phyloP scores from a whole-genome alignment of 1,284 basidiomycete genomes.

The Irpex sp. region DNA sequence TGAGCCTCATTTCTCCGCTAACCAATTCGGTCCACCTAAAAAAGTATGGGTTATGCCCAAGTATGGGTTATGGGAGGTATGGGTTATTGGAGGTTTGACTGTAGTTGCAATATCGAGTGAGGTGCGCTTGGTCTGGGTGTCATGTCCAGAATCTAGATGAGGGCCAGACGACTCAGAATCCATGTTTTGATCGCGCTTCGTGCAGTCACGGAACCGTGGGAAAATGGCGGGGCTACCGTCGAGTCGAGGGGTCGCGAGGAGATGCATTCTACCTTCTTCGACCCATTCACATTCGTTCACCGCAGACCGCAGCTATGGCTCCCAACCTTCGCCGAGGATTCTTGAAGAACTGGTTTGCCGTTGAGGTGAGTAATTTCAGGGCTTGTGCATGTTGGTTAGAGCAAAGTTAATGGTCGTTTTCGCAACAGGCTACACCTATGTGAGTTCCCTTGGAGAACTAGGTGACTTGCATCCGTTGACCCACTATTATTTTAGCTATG shows the following conservation, averaged over 20 bases:
- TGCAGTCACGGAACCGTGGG: conserved; percentile 8
- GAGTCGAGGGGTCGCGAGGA: conserved; percentile 8
- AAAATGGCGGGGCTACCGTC: conserved; percentile 6
- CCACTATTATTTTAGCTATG: conserved; percentile 44
- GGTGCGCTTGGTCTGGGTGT: background rate
- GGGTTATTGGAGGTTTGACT: no score
- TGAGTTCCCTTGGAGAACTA: conserved; percentile 34
- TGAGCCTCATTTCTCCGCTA: no score
- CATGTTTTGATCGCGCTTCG: background rate
- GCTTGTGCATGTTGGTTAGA: background rate
- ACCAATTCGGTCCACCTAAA: no score
- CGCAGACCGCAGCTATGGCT: conserved; percentile 23
- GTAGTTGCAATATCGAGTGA: background rate
- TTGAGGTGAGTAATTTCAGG: conserved; percentile 53
- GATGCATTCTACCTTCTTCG: conserved; percentile 8
- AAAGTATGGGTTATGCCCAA: no score
- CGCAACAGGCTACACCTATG: conserved; percentile 71
- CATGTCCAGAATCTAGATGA: background rate
- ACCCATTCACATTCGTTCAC: conserved; percentile 6
- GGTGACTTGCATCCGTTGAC: background rate
- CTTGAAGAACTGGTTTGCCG: conserved; percentile 78
- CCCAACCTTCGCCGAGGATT: conserved; percentile 30
- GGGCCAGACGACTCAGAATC: background rate
- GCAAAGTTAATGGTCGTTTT: background rate
- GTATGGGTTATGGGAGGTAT: no score